Conservation (phyloP, 805 yeast genomes). For the Kuraishia molischiana region DNA sequence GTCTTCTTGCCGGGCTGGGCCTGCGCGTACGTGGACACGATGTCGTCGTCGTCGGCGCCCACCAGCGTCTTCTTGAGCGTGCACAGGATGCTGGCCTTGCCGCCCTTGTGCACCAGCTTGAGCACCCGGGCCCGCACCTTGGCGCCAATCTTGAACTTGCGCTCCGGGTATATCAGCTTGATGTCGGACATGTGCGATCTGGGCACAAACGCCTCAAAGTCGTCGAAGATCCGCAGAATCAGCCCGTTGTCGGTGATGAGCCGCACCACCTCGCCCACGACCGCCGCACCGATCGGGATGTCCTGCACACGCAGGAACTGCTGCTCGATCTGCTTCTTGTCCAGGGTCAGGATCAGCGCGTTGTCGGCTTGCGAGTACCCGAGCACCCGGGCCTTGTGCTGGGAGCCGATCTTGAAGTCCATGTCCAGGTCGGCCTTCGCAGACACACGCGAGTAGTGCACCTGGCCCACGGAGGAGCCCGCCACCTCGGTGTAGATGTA, state of each 20-base stretch:
- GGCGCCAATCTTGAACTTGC: constrained; percentile 80
- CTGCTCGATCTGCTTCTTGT: constrained; percentile 52
- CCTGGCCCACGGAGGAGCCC: constrained; percentile 51
- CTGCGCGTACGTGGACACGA: constrained; percentile 28
- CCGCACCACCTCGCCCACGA: constrained; percentile 45
- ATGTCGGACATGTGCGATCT: constrained; percentile 75
- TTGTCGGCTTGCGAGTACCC: constrained; percentile 64
- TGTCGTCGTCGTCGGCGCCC: constrained; percentile 46
- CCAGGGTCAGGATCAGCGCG: constrained; percentile 55
- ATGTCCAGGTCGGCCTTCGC: constrained; percentile 31
- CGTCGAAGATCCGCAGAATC: constrained; percentile 51
- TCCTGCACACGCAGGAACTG: constrained; percentile 62
- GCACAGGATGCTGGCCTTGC: constrained; percentile 38
- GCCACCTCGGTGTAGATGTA: constrained; percentile 48
- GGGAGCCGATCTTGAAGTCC: constrained; percentile 53
- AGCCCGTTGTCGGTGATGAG: constrained; percentile 60
- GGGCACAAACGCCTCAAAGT: constrained; percentile 69
- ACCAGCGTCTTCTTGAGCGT: constrained; percentile 84
- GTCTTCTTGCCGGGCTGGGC: constrained; percentile 40
- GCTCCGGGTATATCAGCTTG: constrained; percentile 79
- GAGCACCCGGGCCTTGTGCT: constrained; percentile 68
- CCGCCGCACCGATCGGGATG: constrained; percentile 63
- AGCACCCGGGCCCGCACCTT: constrained; percentile 71
- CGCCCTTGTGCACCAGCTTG: constrained; percentile 30
- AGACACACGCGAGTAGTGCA: constrained; percentile 66